A percentile compares a stretch with the other conserved stretches of the same genome.
These are phyloP conservation scores for Marasmius sp. DNA, from an alignment of 1,284 basidiomycete genomes.

Conservation along the genomic window DNA sequence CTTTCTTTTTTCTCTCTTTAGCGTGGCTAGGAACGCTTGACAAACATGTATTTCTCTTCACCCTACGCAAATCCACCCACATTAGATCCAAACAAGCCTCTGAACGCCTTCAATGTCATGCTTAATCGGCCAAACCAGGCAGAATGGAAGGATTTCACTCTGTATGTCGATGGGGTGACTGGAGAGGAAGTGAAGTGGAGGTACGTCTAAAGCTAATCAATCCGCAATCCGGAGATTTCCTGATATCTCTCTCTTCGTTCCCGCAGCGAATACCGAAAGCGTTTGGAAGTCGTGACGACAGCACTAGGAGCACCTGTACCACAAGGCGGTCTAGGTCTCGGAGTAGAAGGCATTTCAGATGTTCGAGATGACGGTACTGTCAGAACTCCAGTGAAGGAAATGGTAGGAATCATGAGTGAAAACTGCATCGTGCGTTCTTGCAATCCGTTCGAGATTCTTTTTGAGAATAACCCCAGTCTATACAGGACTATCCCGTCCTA, in stretches of 20 bases:
- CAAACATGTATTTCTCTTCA: not conserved
- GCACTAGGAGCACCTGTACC: slow-evolving; percentile 46
- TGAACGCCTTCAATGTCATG: slow-evolving; percentile 36
- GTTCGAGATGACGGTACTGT: slow-evolving; percentile 3
- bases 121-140: slow-evolving; percentile 54
- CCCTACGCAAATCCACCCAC: not conserved
- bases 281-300: slow-evolving; percentile 48
- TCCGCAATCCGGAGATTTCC: slow-evolving; percentile 2
- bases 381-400: slow-evolving; percentile 40
- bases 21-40: no score
- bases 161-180: slow-evolving; percentile 58
- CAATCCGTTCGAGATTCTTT: not conserved
- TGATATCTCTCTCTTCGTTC: not conserved
- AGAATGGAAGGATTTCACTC: slow-evolving; percentile 51
- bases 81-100: not conserved
- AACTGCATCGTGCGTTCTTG: slow-evolving; percentile 57
- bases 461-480: not conserved
- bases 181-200: slow-evolving; percentile 44
- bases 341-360: not conserved
- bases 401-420: slow-evolving; percentile 67
- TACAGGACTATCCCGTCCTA: slow-evolving; percentile 62
- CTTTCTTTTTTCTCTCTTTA: no score
- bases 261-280: not conserved
- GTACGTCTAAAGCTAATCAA: slow-evolving; percentile 49
- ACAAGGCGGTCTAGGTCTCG: slow-evolving; percentile 59